Percentiles rank a stretch among this genome's conserved stretches.
phyloP scores from a whole-genome alignment of 163 green algal species.

The Volvox carteri region DNA sequence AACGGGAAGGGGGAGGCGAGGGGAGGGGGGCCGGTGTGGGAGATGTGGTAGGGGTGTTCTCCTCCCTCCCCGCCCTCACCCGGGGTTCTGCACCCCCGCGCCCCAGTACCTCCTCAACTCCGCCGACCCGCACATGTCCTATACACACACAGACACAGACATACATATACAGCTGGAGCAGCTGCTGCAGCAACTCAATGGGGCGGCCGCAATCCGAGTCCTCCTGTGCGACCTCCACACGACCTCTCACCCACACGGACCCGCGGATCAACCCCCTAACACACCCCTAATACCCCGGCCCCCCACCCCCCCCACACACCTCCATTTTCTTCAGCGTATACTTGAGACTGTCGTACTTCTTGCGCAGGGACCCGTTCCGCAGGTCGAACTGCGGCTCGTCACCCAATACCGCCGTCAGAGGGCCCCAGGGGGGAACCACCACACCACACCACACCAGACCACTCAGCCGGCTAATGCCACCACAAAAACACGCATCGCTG shows the following conservation, averaged over 20 bases:
- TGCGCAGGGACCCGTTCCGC: slow-evolving; percentile 81
- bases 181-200: background rate
- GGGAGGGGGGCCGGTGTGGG: background rate
- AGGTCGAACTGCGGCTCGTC: slow-evolving; percentile 76
- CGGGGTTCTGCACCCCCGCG: background rate
- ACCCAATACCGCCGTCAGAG: no score
- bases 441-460: no score
- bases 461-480: no score
- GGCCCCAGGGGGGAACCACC: no score
- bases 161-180: background rate
- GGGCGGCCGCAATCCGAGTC: no score
- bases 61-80: background rate
- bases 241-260: background rate
- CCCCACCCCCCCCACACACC: slow-evolving; percentile 3
- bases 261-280: background rate
- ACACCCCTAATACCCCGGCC: background rate
- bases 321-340: slow-evolving; percentile 88
- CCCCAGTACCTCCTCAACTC: background rate
- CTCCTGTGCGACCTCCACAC: no score
- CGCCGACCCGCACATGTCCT: background rate
- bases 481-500: no score
- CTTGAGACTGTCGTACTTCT: slow-evolving; percentile 88
- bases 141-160: background rate
- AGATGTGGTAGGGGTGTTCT: background rate
- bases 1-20: background rate